Conservation (phyloP, 768 basidiomycete species). For the Lentinula sp. region DNA sequence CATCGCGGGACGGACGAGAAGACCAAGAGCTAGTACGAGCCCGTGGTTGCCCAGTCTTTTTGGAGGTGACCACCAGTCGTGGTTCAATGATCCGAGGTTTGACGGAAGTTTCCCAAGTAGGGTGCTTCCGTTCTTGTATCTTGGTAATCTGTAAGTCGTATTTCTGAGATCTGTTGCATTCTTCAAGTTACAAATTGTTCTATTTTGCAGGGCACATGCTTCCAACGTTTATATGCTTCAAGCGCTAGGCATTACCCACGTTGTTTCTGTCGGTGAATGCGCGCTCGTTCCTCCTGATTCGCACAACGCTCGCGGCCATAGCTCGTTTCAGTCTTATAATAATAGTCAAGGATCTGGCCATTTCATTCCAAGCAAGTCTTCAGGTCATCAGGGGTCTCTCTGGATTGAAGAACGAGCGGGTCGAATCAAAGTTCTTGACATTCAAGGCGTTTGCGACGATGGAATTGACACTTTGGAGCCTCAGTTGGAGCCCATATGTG, state of each 20-base stretch:
- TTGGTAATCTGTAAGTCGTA: constrained; percentile 85
- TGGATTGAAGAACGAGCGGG: constrained; percentile 88
- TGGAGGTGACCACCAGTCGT: constrained; percentile 73
- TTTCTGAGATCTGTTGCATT: too few relatives aligned
- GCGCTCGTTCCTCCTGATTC: constrained; percentile 69
- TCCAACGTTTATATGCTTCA: constrained; percentile 94
- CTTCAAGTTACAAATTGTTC: neutral
- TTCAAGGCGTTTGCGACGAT: constrained; percentile 91
- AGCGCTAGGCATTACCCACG: constrained; percentile 92
- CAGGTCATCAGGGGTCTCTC: constrained; percentile 60
- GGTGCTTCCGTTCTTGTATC: constrained; percentile 87
- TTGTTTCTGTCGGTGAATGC: constrained; percentile 95
- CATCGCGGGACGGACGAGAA: constrained; percentile 16
- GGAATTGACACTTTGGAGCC: constrained; percentile 93
- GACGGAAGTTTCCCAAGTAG: constrained; percentile 95
- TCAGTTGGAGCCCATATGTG: constrained; percentile 81
- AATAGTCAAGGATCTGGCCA: constrained; percentile 17
- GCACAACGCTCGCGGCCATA: neutral
- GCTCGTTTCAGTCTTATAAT: neutral
- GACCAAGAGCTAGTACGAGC: constrained; percentile 69
- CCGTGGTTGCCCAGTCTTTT: constrained; percentile 57
- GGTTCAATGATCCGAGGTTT: constrained; percentile 91
- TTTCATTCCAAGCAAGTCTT: constrained; percentile 37
- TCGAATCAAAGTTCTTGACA: constrained; percentile 85
- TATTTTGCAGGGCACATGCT: constrained; percentile 72